Evolutionary conservation across 163 green algal species (phyloP).

Genomic region (Volvox carteri): DNA sequence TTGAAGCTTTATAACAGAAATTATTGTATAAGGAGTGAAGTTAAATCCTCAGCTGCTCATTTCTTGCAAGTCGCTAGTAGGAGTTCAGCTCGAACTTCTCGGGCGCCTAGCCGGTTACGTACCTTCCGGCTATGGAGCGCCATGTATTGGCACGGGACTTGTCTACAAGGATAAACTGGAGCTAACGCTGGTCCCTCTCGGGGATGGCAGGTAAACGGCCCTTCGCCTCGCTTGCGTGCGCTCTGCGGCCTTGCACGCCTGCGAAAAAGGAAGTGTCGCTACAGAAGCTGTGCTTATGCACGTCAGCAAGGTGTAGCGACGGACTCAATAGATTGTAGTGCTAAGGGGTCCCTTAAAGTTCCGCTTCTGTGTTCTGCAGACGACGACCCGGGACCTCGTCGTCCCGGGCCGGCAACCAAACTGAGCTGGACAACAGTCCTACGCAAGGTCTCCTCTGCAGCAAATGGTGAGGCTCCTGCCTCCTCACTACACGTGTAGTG

Average conservation of each 20-base stretch:
- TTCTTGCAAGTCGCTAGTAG: not conserved
- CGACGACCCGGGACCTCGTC: slow-evolving; percentile 33
- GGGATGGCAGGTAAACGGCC: slow-evolving; percentile 41
- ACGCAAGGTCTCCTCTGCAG: not conserved
- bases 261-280: not conserved
- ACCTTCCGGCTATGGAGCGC: slow-evolving; percentile 13
- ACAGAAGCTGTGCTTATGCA: not conserved
- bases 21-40: not conserved
- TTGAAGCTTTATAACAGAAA: not conserved
- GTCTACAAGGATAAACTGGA: not conserved
- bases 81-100: not conserved
- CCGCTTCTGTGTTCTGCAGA: slow-evolving; percentile 14
- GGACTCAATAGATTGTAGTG: not conserved
- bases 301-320: not conserved
- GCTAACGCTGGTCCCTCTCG: slow-evolving; percentile 17
- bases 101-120: not conserved
- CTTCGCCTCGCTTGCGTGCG: slow-evolving; percentile 19
- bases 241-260: not conserved
- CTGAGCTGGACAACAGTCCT: slow-evolving; percentile 37
- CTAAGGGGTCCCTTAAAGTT: slow-evolving; percentile 20
- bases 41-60: not conserved
- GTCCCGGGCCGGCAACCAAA: slow-evolving; percentile 11
- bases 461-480: not conserved
- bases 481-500: not conserved
- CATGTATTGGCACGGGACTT: too few relatives aligned